Evolutionary conservation across 345 rosid species (phyloP).

Genomic region (Camelina laxa): DNA sequence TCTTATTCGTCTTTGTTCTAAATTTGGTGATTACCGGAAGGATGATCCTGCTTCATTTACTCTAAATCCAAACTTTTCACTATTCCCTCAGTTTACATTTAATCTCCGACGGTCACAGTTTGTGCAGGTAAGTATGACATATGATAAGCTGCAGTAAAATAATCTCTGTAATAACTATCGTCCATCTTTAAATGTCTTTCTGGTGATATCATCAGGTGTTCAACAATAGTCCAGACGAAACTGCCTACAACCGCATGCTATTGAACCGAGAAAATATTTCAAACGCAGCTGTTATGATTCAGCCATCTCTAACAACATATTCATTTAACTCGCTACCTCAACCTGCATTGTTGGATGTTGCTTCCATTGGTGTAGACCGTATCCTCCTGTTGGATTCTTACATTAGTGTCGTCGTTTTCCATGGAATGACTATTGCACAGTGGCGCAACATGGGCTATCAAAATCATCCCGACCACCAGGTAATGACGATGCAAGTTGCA

Average conservation of each 20-base stretch:
- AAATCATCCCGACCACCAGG: slow-evolving; percentile 92
- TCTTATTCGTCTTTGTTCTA: slow-evolving; percentile 93
- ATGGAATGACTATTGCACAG: slow-evolving; percentile 99
- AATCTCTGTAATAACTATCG: not conserved
- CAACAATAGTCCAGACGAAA: slow-evolving; percentile 52
- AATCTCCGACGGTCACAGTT: slow-evolving; percentile 98
- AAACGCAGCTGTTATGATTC: slow-evolving; percentile 64
- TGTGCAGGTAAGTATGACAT: slow-evolving; percentile 69
- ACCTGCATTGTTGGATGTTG: slow-evolving; percentile 93
- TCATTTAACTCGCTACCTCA: slow-evolving; percentile 86
- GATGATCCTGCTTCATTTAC: slow-evolving; percentile 98
- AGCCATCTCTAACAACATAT: slow-evolving; percentile 90
- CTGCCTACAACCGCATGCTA: slow-evolving; percentile 46
- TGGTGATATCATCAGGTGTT: slow-evolving; percentile 45
- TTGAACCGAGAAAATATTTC: slow-evolving; percentile 42
- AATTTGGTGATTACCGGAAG: slow-evolving; percentile 95
- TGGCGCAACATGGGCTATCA: slow-evolving; percentile 99
- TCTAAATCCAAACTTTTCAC: slow-evolving; percentile 85
- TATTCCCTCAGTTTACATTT: slow-evolving; percentile 98
- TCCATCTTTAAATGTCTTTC: not conserved
- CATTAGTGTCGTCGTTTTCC: slow-evolving; percentile 90
- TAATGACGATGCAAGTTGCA: slow-evolving; percentile 38
- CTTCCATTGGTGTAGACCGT: slow-evolving; percentile 90
- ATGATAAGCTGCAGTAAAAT: slow-evolving; percentile 11
- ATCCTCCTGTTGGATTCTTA: slow-evolving; percentile 94